Evolutionary conservation across 352 stramenopile species (phyloP), one percentile per base, ranked within the genome.

Genomic region (Phytophthora nicotianae): DNA sequence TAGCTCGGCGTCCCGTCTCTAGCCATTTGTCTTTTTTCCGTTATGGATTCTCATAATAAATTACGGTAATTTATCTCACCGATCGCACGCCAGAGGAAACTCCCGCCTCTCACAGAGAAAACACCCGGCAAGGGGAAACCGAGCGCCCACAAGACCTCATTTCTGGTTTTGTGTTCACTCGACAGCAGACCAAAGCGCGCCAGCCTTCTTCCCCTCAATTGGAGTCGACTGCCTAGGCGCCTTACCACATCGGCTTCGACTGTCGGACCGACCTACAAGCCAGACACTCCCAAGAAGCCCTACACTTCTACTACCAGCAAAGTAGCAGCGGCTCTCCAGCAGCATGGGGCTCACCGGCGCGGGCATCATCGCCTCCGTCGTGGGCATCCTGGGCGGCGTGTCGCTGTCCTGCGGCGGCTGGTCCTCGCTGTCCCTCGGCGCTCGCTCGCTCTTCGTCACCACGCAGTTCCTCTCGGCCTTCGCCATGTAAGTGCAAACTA

Each of bases 341-440:
- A 82, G 27, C 58, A 89, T 89, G 79, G 48, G 49, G 58, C 68
- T 76, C 41, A 73, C 69, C 42, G 69, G 77, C 57, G 66, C 81
- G 52, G 74, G 81, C 68, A 83, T 93, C 54, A 85, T 93, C 72
- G 81, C 83, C 64, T 79, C 77, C 62, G 80, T 93, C 65, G 79
- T 90, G 65, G 83, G 82, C 62, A 83, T 91, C 68, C 54, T 93
- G 24, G 83, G 87, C 70, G 87, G 87, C 33, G 68, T 96, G 50
- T 92, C 83, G 72, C 73, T 92, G n/a, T 75, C 85, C n/a, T 92
- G 91, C 47, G 87, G 81, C 65, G 87, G 87, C 23, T 96, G 87
- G 87, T 96, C 87, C 45, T 79, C 85, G 55, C 76, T 96, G 19
- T 94, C 85, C 23, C 81, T 96, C 54, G 87, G 87, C 65, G 82